Evolutionary conservation across 345 rosid genomes (phyloP).

Genomic region (Eucalyptus cladocalyx): DNA sequence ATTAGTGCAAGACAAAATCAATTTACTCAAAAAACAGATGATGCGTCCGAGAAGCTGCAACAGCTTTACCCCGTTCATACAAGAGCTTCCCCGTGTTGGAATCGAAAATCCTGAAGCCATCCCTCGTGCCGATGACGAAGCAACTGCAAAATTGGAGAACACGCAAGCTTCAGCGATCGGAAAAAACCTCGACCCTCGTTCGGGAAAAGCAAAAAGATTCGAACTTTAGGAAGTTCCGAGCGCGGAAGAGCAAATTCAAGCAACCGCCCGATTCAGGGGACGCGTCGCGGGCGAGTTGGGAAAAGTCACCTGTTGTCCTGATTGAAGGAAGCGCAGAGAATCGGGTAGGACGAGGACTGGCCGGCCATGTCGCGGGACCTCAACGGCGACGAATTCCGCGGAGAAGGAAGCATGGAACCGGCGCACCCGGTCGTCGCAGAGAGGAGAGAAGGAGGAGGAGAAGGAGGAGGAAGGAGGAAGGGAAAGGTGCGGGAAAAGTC

Average conservation of each 20-base stretch:
- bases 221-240: neutral
- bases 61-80: slow-evolving; percentile 58
- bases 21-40: neutral
- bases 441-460: neutral
- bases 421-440: neutral
- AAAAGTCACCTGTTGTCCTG: slow-evolving; percentile 57
- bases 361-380: slow-evolving; percentile 21
- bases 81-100: slow-evolving; percentile 73
- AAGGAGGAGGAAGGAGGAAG: neutral
- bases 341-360: slow-evolving; percentile 43
- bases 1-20: neutral
- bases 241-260: neutral
- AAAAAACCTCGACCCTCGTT: neutral
- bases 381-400: neutral
- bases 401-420: neutral
- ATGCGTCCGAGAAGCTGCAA: neutral
- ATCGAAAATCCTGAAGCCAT: slow-evolving; percentile 71
- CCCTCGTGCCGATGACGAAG: slow-evolving; percentile 58
- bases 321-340: slow-evolving; percentile 75
- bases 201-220: neutral
- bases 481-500: neutral
- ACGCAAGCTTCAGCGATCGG: neutral
- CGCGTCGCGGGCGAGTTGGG: neutral
- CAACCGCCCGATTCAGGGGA: neutral
- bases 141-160: slow-evolving; percentile 23